Evolutionary conservation across 2,329 filamentous ascomycete species (phyloP).

Genomic region (Albophoma yamanashiensis): DNA sequence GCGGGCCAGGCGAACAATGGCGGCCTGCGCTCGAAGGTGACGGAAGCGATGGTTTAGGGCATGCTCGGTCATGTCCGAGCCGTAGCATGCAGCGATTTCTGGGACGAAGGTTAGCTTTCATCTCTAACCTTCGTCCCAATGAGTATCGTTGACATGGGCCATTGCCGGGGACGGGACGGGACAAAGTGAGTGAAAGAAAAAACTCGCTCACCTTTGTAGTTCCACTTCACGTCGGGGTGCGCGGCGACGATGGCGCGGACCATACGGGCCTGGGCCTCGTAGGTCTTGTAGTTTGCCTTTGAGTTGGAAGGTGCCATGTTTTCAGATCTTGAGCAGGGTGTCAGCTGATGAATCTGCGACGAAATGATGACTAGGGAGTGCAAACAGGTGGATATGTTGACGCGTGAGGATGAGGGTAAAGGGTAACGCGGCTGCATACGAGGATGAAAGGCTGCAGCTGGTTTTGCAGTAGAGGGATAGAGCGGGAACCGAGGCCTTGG

Average conservation of each 20-base stretch:
- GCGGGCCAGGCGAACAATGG: slow-evolving; percentile 25
- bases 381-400: not conserved
- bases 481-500: not conserved
- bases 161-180: not conserved
- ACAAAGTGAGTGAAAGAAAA: slow-evolving; percentile 2
- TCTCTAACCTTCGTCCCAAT: slow-evolving; percentile 11
- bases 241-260: slow-evolving; percentile 51
- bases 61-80: slow-evolving; percentile 36
- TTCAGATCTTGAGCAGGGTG: not conserved
- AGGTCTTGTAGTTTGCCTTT: slow-evolving; percentile 47
- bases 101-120: slow-evolving; percentile 21
- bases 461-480: not conserved
- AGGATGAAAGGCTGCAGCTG: not conserved
- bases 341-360: not conserved
- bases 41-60: slow-evolving; percentile 42
- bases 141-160: not conserved
- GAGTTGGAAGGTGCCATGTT: slow-evolving; percentile 30
- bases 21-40: slow-evolving; percentile 29
- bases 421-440: too few species aligned
- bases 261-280: slow-evolving; percentile 49
- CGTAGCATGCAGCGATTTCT: slow-evolving; percentile 38
- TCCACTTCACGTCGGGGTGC: slow-evolving; percentile 40
- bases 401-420: not conserved
- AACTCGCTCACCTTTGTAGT: slow-evolving; percentile 46
- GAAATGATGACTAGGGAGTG: not conserved